These are phyloP conservation scores for Alternaria sp. DNA, from an alignment of 2,329 filamentous ascomycete species.

Conservation along the genomic window DNA sequence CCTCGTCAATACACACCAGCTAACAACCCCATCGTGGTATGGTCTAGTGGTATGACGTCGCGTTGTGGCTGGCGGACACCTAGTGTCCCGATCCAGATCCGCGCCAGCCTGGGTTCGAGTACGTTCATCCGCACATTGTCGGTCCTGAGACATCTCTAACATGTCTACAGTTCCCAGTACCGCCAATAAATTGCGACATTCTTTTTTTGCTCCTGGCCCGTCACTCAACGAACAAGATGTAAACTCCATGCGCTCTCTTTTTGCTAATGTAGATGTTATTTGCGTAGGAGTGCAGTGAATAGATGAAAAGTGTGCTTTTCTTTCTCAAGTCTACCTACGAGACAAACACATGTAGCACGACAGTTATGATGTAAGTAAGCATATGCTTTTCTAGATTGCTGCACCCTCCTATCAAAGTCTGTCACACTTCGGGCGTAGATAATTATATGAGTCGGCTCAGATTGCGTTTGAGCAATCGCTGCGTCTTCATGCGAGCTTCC, in stretches of 20 bases:
- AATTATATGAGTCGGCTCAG: not conserved
- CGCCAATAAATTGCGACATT: slow-evolving; percentile 34
- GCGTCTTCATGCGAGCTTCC: not conserved
- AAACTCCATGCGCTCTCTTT: not conserved
- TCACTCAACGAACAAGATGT: not conserved
- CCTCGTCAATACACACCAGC: too few relatives aligned
- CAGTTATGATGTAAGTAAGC: too few relatives aligned
- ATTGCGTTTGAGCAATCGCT: not conserved
- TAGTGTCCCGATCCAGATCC: slow-evolving; percentile 40
- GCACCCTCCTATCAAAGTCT: not conserved
- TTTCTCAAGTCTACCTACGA: too few relatives aligned
- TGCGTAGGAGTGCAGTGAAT: not conserved
- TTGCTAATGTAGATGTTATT: not conserved
- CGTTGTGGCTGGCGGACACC: slow-evolving; percentile 48
- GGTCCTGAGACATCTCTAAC: slow-evolving; percentile 35
- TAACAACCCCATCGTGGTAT: slow-evolving; percentile 30
- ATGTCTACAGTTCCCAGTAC: slow-evolving; percentile 44
- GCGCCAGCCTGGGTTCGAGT: slow-evolving; percentile 51
- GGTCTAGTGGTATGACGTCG: slow-evolving; percentile 54
- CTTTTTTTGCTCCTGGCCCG: slow-evolving; percentile 25
- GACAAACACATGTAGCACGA: too few relatives aligned
- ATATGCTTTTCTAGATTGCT: not conserved
- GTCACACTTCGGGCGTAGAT: not conserved
- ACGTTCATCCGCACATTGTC: slow-evolving; percentile 31
- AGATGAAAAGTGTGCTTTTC: too few relatives aligned